Base-by-base conservation (phyloP, 352 stramenopile species). In the Phytophthora sp. region DNA sequence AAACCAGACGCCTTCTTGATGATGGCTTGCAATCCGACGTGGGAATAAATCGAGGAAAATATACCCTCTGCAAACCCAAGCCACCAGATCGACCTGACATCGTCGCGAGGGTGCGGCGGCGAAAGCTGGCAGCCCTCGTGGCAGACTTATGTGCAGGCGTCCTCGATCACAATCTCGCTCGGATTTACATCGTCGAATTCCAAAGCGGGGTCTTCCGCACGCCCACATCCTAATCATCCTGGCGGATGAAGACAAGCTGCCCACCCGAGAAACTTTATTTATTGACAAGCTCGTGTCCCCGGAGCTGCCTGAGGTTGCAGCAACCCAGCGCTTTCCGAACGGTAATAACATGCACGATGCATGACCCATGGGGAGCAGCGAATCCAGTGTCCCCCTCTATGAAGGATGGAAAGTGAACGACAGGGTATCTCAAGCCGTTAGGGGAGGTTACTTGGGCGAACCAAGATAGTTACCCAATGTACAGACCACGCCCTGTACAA, bases 401-500 rank as follows among this genome's bases (percentile, higher is more conserved):
- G 46, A 54, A 54, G n/a, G 29, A 54, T 29, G 46, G 27, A 3
- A 41, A 41, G 20, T 51, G 42, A 4, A 23, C 24, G 2, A 35
- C 33, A 33, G 26, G 6, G 1, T 51, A 33, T 15, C 42, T 12
- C 12, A 51, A 51, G 26, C 23, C 26, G 12, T 35, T 51, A 51
- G 21, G 2, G 9, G 21, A 51, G n/a, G 38, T 45, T 18, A 45
- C 38, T 15, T 9, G n/a, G 15, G 12, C 7, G 1, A 21, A 51
- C 26, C 27, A 8, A 4, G 31, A 41, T 16, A 29, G 46, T 2
- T 30, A 29, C n/a, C 16, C 27, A 4, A 9, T 30, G 3, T 54
- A 54, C 11, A 41, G 29, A 29, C 29, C 27, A 6, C 21, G 24
- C 5, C 24, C 44, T 93, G 0, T 80, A 81, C 71, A 77, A 82